Percentiles rank a stretch among this genome's conserved stretches.
Conservation (phyloP, 2,329 filamentous ascomycete species). For the Ophiostoma himal-ulmi region DNA sequence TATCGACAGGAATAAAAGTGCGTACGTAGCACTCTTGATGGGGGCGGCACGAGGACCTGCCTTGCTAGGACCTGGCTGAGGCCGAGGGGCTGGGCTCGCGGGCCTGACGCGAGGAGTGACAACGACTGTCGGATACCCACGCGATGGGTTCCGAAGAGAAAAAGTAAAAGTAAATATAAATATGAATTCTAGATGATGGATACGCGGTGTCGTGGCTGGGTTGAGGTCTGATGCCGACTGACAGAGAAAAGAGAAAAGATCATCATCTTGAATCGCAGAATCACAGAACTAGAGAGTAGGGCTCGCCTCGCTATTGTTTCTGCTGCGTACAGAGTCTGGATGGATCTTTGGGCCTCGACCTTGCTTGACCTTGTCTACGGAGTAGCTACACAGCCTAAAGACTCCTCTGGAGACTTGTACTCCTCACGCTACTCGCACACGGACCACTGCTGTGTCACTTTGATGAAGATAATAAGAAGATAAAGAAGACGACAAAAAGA, state of each 20-base stretch:
- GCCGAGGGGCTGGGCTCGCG: neutral
- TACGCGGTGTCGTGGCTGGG: neutral
- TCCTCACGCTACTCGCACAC: neutral
- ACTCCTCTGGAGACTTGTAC: neutral
- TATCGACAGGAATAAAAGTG: neutral
- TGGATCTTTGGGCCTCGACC: too few relatives aligned
- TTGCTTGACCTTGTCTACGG: neutral
- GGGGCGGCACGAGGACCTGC: neutral
- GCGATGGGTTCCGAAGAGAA: neutral
- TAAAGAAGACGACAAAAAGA: neutral
- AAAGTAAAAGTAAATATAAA: too few relatives aligned
- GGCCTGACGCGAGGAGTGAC: neutral
- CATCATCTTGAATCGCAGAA: too few relatives aligned
- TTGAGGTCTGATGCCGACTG: too few relatives aligned
- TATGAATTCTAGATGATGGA: too few relatives aligned
- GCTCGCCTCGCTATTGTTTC: neutral
- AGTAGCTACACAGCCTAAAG: neutral
- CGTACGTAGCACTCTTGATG: conserved; percentile 8
- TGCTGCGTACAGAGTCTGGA: neutral
- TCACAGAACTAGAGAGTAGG: too few relatives aligned
- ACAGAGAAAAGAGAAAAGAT: too few relatives aligned
- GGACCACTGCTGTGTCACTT: neutral
- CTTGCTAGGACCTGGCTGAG: neutral
- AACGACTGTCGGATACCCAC: neutral
- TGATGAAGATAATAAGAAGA: neutral